These are phyloP conservation scores for Arthrobotrys iridis DNA, from an alignment of 2,329 filamentous ascomycete genomes.

Conservation along the genomic window DNA sequence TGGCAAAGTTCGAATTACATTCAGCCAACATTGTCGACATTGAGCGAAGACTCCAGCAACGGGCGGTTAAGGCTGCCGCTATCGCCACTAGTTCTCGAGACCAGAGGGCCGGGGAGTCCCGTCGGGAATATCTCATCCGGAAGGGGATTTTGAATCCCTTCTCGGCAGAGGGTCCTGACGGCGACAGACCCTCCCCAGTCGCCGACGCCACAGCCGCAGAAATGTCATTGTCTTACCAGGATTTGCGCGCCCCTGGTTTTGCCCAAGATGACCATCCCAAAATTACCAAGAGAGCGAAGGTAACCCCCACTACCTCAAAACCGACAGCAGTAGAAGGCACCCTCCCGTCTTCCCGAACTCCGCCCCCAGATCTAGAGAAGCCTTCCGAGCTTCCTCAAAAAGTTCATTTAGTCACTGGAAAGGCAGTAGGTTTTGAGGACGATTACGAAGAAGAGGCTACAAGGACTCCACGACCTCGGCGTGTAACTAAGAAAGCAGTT, in stretches of 20 bases:
- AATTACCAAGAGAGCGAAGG: conserved; percentile 62
- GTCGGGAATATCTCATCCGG: conserved; percentile 85
- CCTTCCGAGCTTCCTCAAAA: neutral
- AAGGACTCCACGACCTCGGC: conserved; percentile 65
- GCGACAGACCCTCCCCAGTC: conserved; percentile 72
- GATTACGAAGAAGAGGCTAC: conserved; percentile 53
- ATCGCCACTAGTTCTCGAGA: conserved; percentile 65
- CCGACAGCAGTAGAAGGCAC: neutral
- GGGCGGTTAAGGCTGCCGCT: conserved; percentile 70
- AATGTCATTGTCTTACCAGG: conserved; percentile 72
- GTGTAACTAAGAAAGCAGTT: conserved; percentile 59
- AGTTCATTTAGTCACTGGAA: conserved; percentile 67
- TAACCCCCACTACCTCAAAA: conserved; percentile 65
- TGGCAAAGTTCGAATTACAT: conserved; percentile 72
- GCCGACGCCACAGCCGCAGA: conserved; percentile 77
- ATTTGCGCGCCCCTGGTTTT: conserved; percentile 78
- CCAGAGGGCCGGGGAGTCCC: conserved; percentile 77
- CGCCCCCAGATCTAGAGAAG: neutral
- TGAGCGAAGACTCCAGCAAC: conserved; percentile 78
- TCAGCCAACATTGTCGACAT: conserved; percentile 82
- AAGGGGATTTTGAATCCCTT: conserved; percentile 99
- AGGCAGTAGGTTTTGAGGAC: conserved; percentile 64
- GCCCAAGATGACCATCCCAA: conserved; percentile 64
- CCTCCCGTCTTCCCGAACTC: neutral
- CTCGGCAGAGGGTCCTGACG: conserved; percentile 74